Base-by-base conservation (phyloP, 169 alveolate genomes). In the Besnoitia besnoiti region DNA sequence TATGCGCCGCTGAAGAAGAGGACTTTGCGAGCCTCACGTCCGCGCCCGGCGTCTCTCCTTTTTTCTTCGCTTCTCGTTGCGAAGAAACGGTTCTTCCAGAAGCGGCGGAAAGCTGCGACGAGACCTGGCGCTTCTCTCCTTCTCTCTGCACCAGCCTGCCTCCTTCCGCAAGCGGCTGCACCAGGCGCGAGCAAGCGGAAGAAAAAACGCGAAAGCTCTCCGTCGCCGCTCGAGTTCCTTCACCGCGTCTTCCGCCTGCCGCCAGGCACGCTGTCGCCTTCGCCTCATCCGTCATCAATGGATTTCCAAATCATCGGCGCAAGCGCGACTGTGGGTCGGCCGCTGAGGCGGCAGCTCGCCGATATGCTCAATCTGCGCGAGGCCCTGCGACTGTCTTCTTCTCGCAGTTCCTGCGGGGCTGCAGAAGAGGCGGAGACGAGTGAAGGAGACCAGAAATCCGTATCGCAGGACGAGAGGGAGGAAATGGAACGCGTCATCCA, bases 271-370 rank as follows among this genome's bases (percentile, higher is more conserved):
- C 67, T 55, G n/a, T 3, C 27, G 12, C 67, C 67, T n/a, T 55
- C 30, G 40, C 51, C 85, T 14, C 49, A 33, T 39, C 85, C 16
- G 2, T 37, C 37, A 7, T 21, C 55, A 1, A 35, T 2, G 85
- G 24, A 35, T 30, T 35, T 76, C 51, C 85, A 76, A 35, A 21
- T 76, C 46, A 37, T 76, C 33, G 47, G 35, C 35, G 85, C 85
- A 33, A 39, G 55, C 24, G 85, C 85, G 33, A 76, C 85, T 1
- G 51, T 76, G 5, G 85, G 85, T 0, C 85, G 85, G 7, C 85
- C 85, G 33, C 85, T 76, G 51, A 4, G 85, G 47, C 85, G 85
- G 14, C 55, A 39, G 85, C 85, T 76, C 33, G 55, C 47, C 12
- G 37, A 76, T 0, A 76, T 76, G 85, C 80, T 67, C 39, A 1